Evolutionary conservation across 2,329 filamentous ascomycete species (phyloP).

Genomic region (Neofusicoccum kwambonambiense): DNA sequence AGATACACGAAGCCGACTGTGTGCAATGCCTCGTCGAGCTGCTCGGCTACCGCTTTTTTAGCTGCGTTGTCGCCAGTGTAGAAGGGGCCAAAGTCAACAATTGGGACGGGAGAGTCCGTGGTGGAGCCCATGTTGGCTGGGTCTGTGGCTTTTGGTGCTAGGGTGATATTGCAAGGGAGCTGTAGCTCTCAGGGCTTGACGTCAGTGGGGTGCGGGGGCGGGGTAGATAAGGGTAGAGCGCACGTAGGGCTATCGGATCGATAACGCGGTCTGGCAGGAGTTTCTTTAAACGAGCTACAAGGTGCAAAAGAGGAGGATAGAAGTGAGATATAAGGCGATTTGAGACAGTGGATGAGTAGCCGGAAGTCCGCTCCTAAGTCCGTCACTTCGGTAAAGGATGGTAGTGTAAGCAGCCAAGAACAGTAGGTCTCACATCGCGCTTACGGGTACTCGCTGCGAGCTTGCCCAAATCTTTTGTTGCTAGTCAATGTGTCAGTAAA

Average conservation of each 20-base stretch:
- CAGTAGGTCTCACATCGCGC: no score
- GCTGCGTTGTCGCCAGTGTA: constrained; percentile 21
- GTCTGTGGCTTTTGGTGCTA: background rate
- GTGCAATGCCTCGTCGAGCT: constrained; percentile 41
- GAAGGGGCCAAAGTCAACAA: constrained; percentile 32
- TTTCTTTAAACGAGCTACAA: background rate
- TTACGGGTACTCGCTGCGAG: no score
- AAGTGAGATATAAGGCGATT: no score
- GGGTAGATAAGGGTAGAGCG: background rate
- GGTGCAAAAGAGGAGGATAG: no score
- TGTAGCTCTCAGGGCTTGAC: background rate
- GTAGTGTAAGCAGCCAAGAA: no score
- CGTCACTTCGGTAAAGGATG: no score
- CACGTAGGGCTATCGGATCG: background rate
- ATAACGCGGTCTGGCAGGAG: background rate
- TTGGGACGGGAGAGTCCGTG: constrained; percentile 23
- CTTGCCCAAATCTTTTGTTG: no score
- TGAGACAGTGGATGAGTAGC: no score
- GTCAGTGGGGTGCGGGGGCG: background rate
- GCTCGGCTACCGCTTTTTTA: constrained; percentile 25
- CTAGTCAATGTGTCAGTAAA: no score
- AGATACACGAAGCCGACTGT: constrained; percentile 44
- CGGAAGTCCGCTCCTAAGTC: no score
- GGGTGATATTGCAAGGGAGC: no score
- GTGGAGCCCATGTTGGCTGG: background rate